Base-by-base conservation (phyloP, 169 alveolate species). In the Pseudocohnilembus persalinus region DNA sequence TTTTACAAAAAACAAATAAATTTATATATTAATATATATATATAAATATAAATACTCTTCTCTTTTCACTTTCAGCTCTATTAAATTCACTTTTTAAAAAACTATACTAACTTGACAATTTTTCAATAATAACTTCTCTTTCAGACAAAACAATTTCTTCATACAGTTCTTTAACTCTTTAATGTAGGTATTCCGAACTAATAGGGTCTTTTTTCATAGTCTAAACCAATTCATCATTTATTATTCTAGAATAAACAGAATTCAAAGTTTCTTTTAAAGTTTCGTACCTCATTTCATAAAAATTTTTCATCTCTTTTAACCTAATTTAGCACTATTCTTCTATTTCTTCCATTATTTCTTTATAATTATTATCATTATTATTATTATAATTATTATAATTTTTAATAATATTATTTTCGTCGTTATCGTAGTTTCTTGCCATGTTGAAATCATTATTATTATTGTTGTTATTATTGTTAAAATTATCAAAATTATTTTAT, bases 231-330 rank as follows among this genome's bases (percentile, higher is more conserved):
- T 86, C 90, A 86, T 86, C 90, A 32, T 79, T 74, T 76, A 86
- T 27, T 29, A 86, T 75, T 75, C 74, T 86, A 15, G 79, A 80
- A 30, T 80, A 65, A 24, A 83, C 83, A 74, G 79, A 83, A 4
- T 77, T 68, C 27, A 86, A 79, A 30, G 90, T 74, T 15, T 79
- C 87, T 74, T 75, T 80, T 6, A 86, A 49, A 73, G 90, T 80
- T 74, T 80, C 32, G 68, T 77, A 86, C 80, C 78, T 86, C 90
- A 86, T 86, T 34, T 86, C 90, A 81, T 86, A 86, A 63, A 86
- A 33, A 49, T 20, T 49, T 20, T 49, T 49, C 20, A 49, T 11
- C 68, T 49, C 4, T n/a, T n/a, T n/a, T n/a, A n/a, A n/a, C n/a
- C n/a, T n/a, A n/a, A n/a, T n/a, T n/a, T n/a, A n/a, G n/a, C n/a